Evolutionary conservation across 1,139 yeast genomes (phyloP).

Genomic region (Scheffersomyces cryptocercus): DNA sequence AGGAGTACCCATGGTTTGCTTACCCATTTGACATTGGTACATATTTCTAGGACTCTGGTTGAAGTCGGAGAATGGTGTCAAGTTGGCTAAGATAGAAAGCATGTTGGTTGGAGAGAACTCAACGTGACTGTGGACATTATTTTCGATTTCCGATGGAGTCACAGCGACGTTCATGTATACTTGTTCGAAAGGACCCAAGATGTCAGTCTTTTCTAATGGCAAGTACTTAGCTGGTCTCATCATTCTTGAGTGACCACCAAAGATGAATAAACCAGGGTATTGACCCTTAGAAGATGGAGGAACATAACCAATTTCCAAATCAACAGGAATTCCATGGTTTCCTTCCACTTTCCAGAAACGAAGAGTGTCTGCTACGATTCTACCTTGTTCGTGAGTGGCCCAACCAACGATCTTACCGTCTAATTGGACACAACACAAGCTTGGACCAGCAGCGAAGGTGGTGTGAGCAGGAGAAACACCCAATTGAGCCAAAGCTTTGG

Average conservation of each 20-base stretch:
- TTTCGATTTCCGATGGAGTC: slow-evolving; percentile 86
- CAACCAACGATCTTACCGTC: slow-evolving; percentile 95
- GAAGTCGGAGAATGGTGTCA: slow-evolving; percentile 97
- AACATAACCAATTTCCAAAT: slow-evolving; percentile 90
- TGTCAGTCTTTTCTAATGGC: slow-evolving; percentile 79
- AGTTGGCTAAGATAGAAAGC: slow-evolving; percentile 87
- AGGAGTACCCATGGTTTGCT: slow-evolving; percentile 99
- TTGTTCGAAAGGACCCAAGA: slow-evolving; percentile 97
- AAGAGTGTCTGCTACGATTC: slow-evolving; percentile 82
- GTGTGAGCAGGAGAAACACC: slow-evolving; percentile 83
- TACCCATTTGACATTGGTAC: slow-evolving; percentile 99
- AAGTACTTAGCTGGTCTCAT: slow-evolving; percentile 92
- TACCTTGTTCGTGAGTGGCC: slow-evolving; percentile 89
- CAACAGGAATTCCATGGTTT: slow-evolving; percentile 70
- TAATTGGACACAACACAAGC: slow-evolving; percentile 83
- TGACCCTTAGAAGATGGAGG: slow-evolving; percentile 96
- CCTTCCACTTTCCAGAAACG: slow-evolving; percentile 94
- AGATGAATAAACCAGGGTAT: slow-evolving; percentile 91
- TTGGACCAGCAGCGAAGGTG: slow-evolving; percentile 79
- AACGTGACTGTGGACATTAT: slow-evolving; percentile 83
- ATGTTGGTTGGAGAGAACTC: slow-evolving; percentile 95
- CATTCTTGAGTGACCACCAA: slow-evolving; percentile 94
- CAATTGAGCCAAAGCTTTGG: slow-evolving; percentile 63
- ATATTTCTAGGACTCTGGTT: slow-evolving; percentile 99
- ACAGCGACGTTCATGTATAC: slow-evolving; percentile 97